phyloP scores from a whole-genome alignment of 768 basidiomycete species.

The Punctularia strigosozonata region DNA sequence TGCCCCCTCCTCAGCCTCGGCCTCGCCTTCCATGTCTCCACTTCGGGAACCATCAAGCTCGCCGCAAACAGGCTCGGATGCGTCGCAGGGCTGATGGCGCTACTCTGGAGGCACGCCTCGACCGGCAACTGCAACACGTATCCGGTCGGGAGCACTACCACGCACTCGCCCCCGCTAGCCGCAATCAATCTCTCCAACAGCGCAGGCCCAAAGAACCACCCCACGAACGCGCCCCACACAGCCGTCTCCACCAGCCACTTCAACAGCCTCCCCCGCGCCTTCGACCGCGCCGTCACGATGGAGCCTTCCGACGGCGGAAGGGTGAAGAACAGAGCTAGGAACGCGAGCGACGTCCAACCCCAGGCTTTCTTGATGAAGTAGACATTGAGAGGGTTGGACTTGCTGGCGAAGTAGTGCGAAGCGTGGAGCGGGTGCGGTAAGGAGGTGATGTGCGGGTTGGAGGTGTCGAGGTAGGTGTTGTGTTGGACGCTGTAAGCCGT shows the following conservation, averaged over 20 bases:
- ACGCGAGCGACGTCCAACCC: conserved; percentile 77
- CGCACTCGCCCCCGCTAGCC: conserved; percentile 66
- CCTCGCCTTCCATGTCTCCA: conserved; percentile 27
- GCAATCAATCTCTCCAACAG: conserved; percentile 55
- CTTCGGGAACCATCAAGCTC: conserved; percentile 22
- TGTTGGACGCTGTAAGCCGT: conserved; percentile 55
- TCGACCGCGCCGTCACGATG: too few relatives aligned
- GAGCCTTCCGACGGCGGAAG: conserved; percentile 36
- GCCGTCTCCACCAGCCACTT: conserved; percentile 49
- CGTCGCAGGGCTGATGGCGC: conserved; percentile 40
- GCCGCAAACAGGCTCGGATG: conserved; percentile 54
- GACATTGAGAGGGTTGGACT: conserved; percentile 72
- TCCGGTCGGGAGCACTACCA: conserved; percentile 50
- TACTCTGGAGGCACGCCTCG: conserved; percentile 42
- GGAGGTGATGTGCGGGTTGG: conserved; percentile 56
- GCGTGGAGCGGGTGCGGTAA: conserved; percentile 56
- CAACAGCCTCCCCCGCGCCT: conserved; percentile 28
- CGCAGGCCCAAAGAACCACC: conserved; percentile 84
- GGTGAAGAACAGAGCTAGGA: conserved; percentile 47
- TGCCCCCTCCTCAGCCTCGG: conserved; percentile 74
- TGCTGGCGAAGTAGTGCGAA: conserved; percentile 68
- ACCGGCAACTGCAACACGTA: conserved; percentile 39
- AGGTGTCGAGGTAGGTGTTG: conserved; percentile 75
- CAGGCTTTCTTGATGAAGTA: conserved; percentile 85
- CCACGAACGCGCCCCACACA: conserved; percentile 66